Base-by-base conservation (phyloP, 805 yeast genomes). In the Ogataea trehalophila region DNA sequence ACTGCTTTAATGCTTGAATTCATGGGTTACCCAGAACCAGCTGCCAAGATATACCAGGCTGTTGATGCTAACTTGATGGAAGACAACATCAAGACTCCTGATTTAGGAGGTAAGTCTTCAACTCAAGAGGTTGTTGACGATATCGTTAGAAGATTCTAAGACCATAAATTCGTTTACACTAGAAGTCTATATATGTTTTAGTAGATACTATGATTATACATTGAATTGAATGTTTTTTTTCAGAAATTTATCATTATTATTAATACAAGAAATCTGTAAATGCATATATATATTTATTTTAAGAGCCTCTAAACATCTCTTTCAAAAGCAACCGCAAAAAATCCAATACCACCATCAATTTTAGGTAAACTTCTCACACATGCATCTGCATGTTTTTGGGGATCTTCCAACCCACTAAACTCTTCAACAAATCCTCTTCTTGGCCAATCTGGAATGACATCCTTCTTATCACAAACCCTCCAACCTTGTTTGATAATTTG, bases 341-440 rank as follows among this genome's bases (percentile, higher is more conserved):
- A 94, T 0, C 99, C 99, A 58, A 94, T 94, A n/a, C 99, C 99
- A 31, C 98, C 99, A 63, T 94, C 99, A 39, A 77, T 85, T 51
- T 80, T 83, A 0, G 97, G 96, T 39, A 82, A 68, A 0, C 91
- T 85, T 55, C 99, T 74, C 0, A 94, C 81, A 68, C 97, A 91
- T 0, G 94, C 92, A 1, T 83, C 89, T 1, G 97, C 95, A 42
- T 88, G 61, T 36, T 68, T 72, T 35, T 73, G 72, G 18, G 83
- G 77, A 29, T 70, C 63, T 11, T 62, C 67, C 51, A 70, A 65
- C 20, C 73, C 72, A 9, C 76, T 74, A 54, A 91, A 90, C 60
- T 86, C 96, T 49, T 78, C 78, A 7, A 66, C 72, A 61, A 80
- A 67, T 0, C 99, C 99, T 59, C 99, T 72, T 60, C 97, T 74